Base-by-base conservation (phyloP, 2,329 filamentous ascomycete genomes). In the Monosporascus sp. region DNA sequence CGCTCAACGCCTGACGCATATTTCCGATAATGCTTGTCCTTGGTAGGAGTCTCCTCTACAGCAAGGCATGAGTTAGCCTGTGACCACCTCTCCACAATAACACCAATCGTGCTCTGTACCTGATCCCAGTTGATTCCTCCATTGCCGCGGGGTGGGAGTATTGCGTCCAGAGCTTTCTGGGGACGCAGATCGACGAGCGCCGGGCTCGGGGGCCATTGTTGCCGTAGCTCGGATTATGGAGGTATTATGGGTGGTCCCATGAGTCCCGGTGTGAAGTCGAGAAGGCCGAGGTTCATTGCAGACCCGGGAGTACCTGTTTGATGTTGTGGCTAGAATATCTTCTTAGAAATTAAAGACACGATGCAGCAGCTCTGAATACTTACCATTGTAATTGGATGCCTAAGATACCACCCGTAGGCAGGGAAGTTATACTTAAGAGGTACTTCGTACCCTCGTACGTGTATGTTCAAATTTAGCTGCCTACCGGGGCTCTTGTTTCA, bases 1-100 rank as follows among this genome's bases (percentile, higher is more conserved):
- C 91, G 85, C 66, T 97, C 93, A 60, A 99, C 86, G 54, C 85
- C 88, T 48, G 87, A 83, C 45, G 91, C 90, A 82, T 97, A 99
- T 70, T 92, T 88, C 60, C 92, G 90, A 69, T 90, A 93, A 50
- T 79, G 71, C 69, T 87, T 87, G 71, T 87, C 84, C 68, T 83
- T 85, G 44, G 72, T 73, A 15, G 75, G 75, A 49, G 72, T 60
- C 48, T 81, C 83, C 69, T 89, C 77, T 83, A 54, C 5, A 51
- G 3, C 17, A 6, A 14, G 35, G 49, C 38, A 24, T 7, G 7
- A 4, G 24, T 15, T n/a, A 39, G 25, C 14, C 11, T n/a, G 36
- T 15, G 27, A 18, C 18, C 9, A 35, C 22, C 50, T 8, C 9
- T 35, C 31, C 31, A 14, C 9, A 20, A 31, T 11, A 51, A 27